Evolutionary conservation across 192 early-diverging fungal genomes (phyloP), one percentile per base, ranked within the genome.

Genomic region (Coemansia sp.): DNA sequence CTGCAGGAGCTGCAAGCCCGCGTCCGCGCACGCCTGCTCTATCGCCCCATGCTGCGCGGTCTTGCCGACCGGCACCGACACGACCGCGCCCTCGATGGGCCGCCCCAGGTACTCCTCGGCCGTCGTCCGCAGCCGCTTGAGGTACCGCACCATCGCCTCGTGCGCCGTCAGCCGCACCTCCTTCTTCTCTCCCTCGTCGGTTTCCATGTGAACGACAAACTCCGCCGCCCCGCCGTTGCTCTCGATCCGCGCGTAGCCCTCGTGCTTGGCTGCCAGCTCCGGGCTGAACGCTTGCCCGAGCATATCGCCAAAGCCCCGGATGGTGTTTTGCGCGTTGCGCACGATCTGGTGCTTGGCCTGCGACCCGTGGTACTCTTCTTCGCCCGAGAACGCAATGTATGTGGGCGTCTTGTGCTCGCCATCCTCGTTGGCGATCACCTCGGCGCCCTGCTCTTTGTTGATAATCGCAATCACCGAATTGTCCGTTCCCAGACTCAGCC

Each of bases 361-460:
- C 32, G 66, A 79, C 46, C 79, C 71, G 54, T 66, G 77, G 71
- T 92, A 89, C 81, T 92, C 92, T 59, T 95, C 96, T 44, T 92
- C 86, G 40, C 85, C 88, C 0, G 87, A 86, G 83, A 95, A 95
- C 56, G 93, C 92, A 59, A 97, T 88, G 71, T 88, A 89, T 36
- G 92, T 86, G 34, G 96, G 91, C 64, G 94, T 96, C 76, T 91
- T 90, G 54, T 94, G 82, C 81, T 96, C 93, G 71, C 96, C 96
- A 63, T 98, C 96, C 78, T 94, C 93, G 82, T 98, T 97, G 62
- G 96, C 96, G 68, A 98, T 95, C 56, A 89, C 86, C 51, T 94
- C 92, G 30, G 88, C 68, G 28, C 66, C 57, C 45, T 62, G 56
- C 55, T 86, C 88, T 73, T 90, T 92, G 67, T 83, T 87, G 53